phyloP scores from a whole-genome alignment of 2,329 filamentous ascomycete genomes.

The Aspergillus felis region DNA sequence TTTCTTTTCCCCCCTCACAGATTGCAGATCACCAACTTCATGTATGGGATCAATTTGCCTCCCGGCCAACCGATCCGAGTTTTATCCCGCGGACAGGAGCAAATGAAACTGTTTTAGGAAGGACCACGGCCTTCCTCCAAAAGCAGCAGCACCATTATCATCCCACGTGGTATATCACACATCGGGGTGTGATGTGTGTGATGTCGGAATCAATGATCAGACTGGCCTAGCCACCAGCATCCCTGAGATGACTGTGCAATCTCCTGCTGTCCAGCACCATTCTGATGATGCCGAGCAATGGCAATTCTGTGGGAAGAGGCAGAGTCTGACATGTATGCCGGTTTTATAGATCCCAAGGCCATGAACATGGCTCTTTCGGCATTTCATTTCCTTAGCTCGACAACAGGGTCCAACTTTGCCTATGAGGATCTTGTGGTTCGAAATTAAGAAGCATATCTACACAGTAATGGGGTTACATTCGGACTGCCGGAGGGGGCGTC shows the following conservation, averaged over 20 bases:
- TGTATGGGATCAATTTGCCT: background rate
- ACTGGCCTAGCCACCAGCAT: background rate
- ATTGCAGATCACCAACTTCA: background rate
- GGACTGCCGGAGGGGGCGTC: background rate
- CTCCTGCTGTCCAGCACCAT: background rate
- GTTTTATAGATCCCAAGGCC: background rate
- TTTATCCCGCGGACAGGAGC: background rate
- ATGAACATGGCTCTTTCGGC: background rate
- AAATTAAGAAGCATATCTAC: background rate
- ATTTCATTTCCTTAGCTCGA: background rate
- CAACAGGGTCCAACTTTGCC: background rate
- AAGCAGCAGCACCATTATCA: background rate
- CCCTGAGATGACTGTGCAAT: background rate
- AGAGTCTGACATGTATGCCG: background rate
- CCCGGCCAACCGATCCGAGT: too few relatives aligned
- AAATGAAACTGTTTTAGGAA: background rate
- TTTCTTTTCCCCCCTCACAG: background rate
- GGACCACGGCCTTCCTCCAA: background rate
- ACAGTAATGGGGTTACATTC: background rate
- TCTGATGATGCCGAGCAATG: background rate
- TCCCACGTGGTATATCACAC: background rate
- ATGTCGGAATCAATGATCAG: background rate
- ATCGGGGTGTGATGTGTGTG: too few relatives aligned
- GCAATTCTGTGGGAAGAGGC: background rate
- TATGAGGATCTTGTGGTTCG: background rate